A percentile compares a stretch with the other conserved stretches of the same genome.
phyloP scores from a whole-genome alignment of 148 eudicot species.

The Hydrangea macrophylla region DNA sequence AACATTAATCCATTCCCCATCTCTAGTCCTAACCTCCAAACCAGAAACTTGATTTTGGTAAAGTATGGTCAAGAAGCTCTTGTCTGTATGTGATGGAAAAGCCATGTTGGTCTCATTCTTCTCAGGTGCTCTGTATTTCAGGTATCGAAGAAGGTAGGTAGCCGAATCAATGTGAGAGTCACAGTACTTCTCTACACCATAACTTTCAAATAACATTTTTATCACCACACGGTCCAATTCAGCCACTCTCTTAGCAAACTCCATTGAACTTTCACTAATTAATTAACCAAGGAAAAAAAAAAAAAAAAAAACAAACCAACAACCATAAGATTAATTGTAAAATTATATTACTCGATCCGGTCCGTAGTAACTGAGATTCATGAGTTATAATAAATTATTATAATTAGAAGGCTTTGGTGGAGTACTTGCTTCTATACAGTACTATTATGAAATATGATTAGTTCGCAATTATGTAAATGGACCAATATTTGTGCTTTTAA shows the following conservation, averaged over 20 bases:
- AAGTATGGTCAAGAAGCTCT: conserved; percentile 45
- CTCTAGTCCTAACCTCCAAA: conserved; percentile 30
- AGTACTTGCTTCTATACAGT: too few relatives aligned
- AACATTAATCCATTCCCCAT: conserved; percentile 38
- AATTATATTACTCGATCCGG: too few relatives aligned
- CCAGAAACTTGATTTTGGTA: conserved; percentile 50
- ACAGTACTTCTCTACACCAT: conserved; percentile 27
- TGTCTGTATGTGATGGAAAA: conserved; percentile 45
- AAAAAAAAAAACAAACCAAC: too few relatives aligned
- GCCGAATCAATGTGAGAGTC: conserved; percentile 30
- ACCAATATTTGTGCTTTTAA: too few relatives aligned
- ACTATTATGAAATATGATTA: too few relatives aligned
- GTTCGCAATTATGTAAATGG: too few relatives aligned
- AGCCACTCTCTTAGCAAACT: conserved; percentile 33
- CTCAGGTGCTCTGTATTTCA: conserved; percentile 37
- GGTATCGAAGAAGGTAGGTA: conserved; percentile 41
- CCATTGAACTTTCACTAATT: conserved; percentile 28
- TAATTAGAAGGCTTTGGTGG: too few relatives aligned
- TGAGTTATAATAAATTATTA: too few relatives aligned
- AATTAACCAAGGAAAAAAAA: neutral
- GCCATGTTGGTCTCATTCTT: conserved; percentile 34
- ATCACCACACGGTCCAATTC: conserved; percentile 29
- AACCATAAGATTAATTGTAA: neutral
- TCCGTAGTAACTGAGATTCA: too few relatives aligned
- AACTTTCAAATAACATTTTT: conserved; percentile 43